Percentiles rank a stretch among this genome's conserved stretches.
Evolutionary conservation across 2,329 filamentous ascomycete species (phyloP).

Genomic region (Ascochyta rabiei): DNA sequence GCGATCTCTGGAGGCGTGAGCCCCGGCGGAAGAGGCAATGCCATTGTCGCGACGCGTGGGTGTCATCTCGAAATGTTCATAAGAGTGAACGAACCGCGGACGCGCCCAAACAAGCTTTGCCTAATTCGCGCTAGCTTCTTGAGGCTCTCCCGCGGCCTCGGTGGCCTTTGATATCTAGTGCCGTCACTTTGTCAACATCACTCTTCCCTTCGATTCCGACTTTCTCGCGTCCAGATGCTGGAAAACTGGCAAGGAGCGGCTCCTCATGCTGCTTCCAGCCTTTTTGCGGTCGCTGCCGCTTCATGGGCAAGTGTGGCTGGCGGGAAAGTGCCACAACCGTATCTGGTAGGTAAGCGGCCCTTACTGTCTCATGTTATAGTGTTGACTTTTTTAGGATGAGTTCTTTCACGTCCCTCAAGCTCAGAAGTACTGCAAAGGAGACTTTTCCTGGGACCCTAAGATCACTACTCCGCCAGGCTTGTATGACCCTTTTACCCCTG

Average conservation of each 20-base stretch:
- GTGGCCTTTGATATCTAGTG: slow-evolving; percentile 12
- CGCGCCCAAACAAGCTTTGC: slow-evolving; percentile 22
- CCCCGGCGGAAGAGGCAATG: slow-evolving; percentile 66
- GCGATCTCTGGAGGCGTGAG: slow-evolving; percentile 87
- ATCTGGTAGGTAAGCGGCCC: slow-evolving; percentile 55
- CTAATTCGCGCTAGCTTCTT: slow-evolving; percentile 26
- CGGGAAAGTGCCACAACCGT: slow-evolving; percentile 60
- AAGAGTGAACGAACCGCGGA: slow-evolving; percentile 15
- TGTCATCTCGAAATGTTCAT: slow-evolving; percentile 13
- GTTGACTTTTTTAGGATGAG: slow-evolving; percentile 67
- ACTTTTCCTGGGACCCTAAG: slow-evolving; percentile 86
- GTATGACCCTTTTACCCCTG: slow-evolving; percentile 36
- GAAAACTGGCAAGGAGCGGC: slow-evolving; percentile 29
- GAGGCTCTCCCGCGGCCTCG: slow-evolving; percentile 20
- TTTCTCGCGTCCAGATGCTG: slow-evolving; percentile 1
- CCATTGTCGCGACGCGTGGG: slow-evolving; percentile 56
- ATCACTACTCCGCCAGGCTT: slow-evolving; percentile 95
- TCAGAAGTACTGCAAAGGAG: slow-evolving; percentile 79
- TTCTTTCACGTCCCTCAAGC: slow-evolving; percentile 91
- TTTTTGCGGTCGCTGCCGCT: slow-evolving; percentile 28
- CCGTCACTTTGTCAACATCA: slow-evolving; percentile 4
- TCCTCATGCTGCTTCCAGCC: slow-evolving; percentile 23
- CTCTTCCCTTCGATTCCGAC: background rate
- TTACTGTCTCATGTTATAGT: no score
- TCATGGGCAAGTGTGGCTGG: slow-evolving; percentile 51